phyloP scores from a whole-genome alignment of 2,329 filamentous ascomycete genomes.

The Dothistroma septosporum region DNA sequence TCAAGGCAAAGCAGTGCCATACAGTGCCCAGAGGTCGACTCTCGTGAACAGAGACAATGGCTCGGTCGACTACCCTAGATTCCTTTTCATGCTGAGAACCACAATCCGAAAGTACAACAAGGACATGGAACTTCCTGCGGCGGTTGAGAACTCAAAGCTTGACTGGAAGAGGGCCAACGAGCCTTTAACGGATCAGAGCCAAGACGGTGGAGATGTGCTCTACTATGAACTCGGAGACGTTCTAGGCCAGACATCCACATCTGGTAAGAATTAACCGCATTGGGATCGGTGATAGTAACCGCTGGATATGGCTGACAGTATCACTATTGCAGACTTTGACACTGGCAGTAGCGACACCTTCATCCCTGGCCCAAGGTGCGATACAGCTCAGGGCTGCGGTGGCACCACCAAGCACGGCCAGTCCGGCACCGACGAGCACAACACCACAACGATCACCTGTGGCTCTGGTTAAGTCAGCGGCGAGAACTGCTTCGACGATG shows the following conservation, averaged over 20 bases:
- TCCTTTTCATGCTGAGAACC: constrained; percentile 13
- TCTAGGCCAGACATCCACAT: background rate
- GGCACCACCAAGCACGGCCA: constrained; percentile 24
- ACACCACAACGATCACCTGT: constrained; percentile 26
- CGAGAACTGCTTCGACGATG: constrained; percentile 27
- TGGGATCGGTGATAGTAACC: no score
- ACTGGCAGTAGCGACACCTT: constrained; percentile 25
- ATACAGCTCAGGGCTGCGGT: constrained; percentile 18
- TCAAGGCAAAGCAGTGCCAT: constrained; percentile 11
- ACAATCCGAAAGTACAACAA: constrained; percentile 20
- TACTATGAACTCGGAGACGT: constrained; percentile 1
- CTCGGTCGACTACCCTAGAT: constrained; percentile 15
- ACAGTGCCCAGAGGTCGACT: constrained; percentile 9
- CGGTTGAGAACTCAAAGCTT: constrained; percentile 9
- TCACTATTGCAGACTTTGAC: constrained; percentile 26
- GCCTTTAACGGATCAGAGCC: constrained; percentile 16
- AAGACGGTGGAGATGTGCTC: constrained; percentile 16
- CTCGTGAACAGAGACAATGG: constrained; percentile 15
- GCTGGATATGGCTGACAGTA: constrained; percentile 9
- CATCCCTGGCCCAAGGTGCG: constrained; percentile 24
- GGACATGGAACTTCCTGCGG: constrained; percentile 13
- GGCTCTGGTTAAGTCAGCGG: constrained; percentile 24
- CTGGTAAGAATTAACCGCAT: constrained; percentile 12
- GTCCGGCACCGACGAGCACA: constrained; percentile 19
- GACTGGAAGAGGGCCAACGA: constrained; percentile 14